Evolutionary conservation across 139 green algal species (phyloP).

Genomic region (Dunaliella sp.): DNA sequence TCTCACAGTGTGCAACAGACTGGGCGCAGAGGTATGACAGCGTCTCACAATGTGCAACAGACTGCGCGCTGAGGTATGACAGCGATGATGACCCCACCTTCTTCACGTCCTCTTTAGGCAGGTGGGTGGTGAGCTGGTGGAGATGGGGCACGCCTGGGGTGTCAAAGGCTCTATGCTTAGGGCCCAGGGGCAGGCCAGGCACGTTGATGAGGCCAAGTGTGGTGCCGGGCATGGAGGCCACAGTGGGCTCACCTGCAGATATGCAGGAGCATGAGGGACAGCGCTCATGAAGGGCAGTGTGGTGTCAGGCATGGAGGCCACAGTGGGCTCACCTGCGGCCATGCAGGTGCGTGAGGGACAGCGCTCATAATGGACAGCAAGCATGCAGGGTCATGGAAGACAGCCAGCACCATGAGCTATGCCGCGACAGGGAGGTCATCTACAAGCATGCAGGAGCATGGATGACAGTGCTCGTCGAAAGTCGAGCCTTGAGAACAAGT

Average conservation of each 20-base stretch:
- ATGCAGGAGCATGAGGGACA: neutral
- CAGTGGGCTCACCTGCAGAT: conserved; percentile 67
- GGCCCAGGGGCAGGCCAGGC: conserved; percentile 62
- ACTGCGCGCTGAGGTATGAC: too few species aligned
- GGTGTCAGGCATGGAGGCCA: conserved; percentile 86
- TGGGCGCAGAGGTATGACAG: neutral
- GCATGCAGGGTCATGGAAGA: too few species aligned
- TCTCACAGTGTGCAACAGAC: too few species aligned
- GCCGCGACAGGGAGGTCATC: conserved; percentile 74
- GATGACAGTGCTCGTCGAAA: too few species aligned
- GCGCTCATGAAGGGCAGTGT: conserved; percentile 84
- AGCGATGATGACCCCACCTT: conserved; percentile 22
- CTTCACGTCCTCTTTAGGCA: conserved; percentile 73
- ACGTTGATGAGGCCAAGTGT: conserved; percentile 85
- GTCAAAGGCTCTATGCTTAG: conserved; percentile 81
- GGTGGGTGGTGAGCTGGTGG: conserved; percentile 73
- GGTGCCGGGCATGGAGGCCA: conserved; percentile 87
- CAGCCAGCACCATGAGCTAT: too few species aligned
- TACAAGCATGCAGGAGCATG: neutral
- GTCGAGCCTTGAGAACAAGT: too few species aligned
- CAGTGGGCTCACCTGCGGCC: conserved; percentile 66
- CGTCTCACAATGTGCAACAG: too few species aligned
- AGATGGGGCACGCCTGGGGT: conserved; percentile 92
- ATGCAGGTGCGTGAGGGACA: neutral
- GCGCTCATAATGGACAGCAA: conserved; percentile 83